Evolutionary conservation across 306 rosid genomes (phyloP), one percentile per base, ranked within the genome.

Genomic region (Acmispon strigosus): DNA sequence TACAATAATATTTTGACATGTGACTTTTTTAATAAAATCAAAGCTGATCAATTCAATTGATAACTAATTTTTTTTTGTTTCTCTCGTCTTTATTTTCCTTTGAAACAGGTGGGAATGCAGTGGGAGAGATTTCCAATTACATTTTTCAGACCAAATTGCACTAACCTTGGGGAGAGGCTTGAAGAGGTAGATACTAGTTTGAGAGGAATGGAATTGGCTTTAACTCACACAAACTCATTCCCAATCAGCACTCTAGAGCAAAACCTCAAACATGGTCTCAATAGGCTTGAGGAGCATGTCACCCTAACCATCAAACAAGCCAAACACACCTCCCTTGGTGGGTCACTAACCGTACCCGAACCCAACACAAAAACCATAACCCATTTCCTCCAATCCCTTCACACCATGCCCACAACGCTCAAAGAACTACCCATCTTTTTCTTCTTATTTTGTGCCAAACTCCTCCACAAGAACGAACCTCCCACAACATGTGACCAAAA

Each of bases 161-260:
- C 12, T 32, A 84, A 69, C 39, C 71, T 45, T 8, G 81, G 73
- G 56, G 62, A 74, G 22, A 80, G 15, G 62, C 76, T 82, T 76
- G 62, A 80, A 65, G 88, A 76, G 15, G 15, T 84, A 45, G 86
- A 85, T 52, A 56, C 36, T 5, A 73, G 70, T 45, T 62, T 86
- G 0, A 82, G 72, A 74, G 96, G 96, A 14, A 85, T 88, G 87
- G 87, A 91, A 51, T 55, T 85, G 64, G 92, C 89, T 60, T 66
- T 91, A 17, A 66, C 36, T 6, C 62, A 36, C 37, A 78, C 19
- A 14, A 65, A 84, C 41, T 68, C 88, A 24, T 85, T 81, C 73
- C 92, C 90, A 12, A 20, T 78, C 53, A 66, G 20, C 43, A 61
- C 36, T 45, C 39, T 78, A 3, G 51, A 72, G 32, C 70, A 27